Base-by-base conservation (phyloP, 495 filamentous ascomycete genomes). In the Penicillium crystallinum region DNA sequence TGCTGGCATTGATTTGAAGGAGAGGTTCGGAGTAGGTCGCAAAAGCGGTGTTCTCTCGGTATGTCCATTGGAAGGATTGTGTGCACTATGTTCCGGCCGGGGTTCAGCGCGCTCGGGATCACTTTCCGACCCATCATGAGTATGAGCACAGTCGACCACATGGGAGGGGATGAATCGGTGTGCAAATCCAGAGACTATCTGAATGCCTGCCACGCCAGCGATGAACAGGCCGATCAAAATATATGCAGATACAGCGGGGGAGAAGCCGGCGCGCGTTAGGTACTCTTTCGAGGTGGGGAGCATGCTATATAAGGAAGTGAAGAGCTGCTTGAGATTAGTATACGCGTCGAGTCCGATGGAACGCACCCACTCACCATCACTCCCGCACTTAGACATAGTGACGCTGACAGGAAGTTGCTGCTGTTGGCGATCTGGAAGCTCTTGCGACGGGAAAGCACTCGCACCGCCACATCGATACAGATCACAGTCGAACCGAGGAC, bases 261-360 rank as follows among this genome's bases (percentile, higher is more conserved):
- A 77, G 66, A 85, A 80, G 8, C 83, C 83, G 49, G 81, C 85
- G 37, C 81, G 76, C 17, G 75, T 70, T 9, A 98, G 78, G 65
- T 92, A 95, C 18, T 77, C 74, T 57, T 84, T 86, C 4, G 93
- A 81, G 12, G 86, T 87, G 12, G 93, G 93, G 15, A 98, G 81
- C 86, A 98, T 97, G 67, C 87, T 91, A 62, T 93, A 95, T 23
- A 98, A 70, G 2, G 95, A 87, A 47, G 91, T 96, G 63, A 96
- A 98, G 15, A 97, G 77, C 91, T 97, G 62, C 54, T 6, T 11
- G 15, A 23, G 7, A 34, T 61, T 53, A 63, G 55, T 30, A 56
- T 31, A 39, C 14, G 17, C 5, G 4, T 3, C 5, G 4, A 36
- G 0, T 7, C 10, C 6, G 3, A 36, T 23, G 19, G n/a, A 5